Base-by-base conservation (phyloP, 352 stramenopile species). In the Thalassiosira sp. region DNA sequence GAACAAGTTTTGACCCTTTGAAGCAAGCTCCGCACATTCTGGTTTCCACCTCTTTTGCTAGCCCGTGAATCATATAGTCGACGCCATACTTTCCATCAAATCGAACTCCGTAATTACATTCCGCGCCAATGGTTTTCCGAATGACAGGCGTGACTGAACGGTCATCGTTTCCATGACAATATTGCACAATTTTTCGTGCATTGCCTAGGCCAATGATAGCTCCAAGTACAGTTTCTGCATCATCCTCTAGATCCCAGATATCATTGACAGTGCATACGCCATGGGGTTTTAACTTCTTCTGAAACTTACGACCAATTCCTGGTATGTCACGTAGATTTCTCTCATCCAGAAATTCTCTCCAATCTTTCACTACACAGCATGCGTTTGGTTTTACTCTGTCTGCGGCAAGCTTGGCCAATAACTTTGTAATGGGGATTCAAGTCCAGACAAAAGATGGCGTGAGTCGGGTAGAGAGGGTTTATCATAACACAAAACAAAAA, bases 331-430 rank as follows among this genome's bases (percentile, higher is more conserved):
- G 60, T 10, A 93, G 69, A 62, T 72, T 72, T 8, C 87, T 35
- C 40, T 70, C 49, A 49, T 79, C 42, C 52, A 93, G 60, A 43
- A 93, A 76, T 25, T 72, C 49, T 64, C 58, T 66, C 67, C 76
- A 83, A 78, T 90, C 76, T 54, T 66, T 69, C 65, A 49, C 80
- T 37, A 88, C 95, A 66, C 88, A 95, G 5, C 93, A 90, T 25
- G 92, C 90, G 72, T 98, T 85, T 0, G 95, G 95, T 75, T 98
- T 98, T 16, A 95, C 94, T 78, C 93, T 90, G 62, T 95, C 94
- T 0, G 95, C 98, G 8, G 93, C 94, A 18, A 98, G 48, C 27
- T 97, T 98, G 0, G 96, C 95, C 0, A 98, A 68, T 18, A 98
- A 89, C 16, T 84, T 51, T 7, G 8, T n/a, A n/a, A n/a, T 51